phyloP scores from a whole-genome alignment of 2,329 filamentous ascomycete genomes.

The Sodiomyces alkalinus region DNA sequence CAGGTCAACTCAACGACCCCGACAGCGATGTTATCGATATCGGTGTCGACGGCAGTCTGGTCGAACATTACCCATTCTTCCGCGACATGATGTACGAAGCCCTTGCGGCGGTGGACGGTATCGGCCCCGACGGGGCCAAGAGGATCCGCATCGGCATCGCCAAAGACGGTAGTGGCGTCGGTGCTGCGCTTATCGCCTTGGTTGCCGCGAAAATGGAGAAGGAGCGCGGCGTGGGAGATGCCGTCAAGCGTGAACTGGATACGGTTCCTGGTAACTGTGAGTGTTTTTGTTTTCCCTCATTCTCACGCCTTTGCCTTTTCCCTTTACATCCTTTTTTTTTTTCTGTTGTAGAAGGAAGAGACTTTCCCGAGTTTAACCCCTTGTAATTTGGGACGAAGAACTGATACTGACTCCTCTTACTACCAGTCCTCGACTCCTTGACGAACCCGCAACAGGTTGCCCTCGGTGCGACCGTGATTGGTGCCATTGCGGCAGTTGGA shows the following conservation, averaged over 20 bases:
- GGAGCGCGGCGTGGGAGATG: conserved; percentile 25
- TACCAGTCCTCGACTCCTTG: not conserved
- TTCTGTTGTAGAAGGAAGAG: too few species aligned
- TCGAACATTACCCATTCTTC: conserved; percentile 93
- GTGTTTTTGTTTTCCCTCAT: too few species aligned
- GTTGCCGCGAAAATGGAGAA: conserved; percentile 60
- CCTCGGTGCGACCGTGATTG: conserved; percentile 14
- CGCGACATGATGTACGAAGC: conserved; percentile 77
- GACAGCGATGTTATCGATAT: conserved; percentile 68
- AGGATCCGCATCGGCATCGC: conserved; percentile 89
- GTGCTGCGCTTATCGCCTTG: conserved; percentile 84
- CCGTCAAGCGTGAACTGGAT: conserved; percentile 20
- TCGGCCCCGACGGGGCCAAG: conserved; percentile 66
- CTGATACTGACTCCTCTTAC: not conserved
- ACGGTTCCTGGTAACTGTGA: conserved; percentile 16
- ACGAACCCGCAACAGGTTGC: conserved; percentile 1
- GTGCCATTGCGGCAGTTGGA: conserved; percentile 16
- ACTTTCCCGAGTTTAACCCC: too few species aligned
- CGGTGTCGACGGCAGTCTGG: conserved; percentile 84
- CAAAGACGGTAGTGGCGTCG: conserved; percentile 84
- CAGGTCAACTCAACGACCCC: conserved; percentile 49
- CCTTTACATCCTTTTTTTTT: too few species aligned
- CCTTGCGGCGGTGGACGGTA: conserved; percentile 57
- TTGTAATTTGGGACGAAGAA: not conserved
- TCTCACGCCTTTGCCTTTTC: too few species aligned